Conservation (phyloP, 2,329 filamentous ascomycete genomes). For the Beauveria varroae region DNA sequence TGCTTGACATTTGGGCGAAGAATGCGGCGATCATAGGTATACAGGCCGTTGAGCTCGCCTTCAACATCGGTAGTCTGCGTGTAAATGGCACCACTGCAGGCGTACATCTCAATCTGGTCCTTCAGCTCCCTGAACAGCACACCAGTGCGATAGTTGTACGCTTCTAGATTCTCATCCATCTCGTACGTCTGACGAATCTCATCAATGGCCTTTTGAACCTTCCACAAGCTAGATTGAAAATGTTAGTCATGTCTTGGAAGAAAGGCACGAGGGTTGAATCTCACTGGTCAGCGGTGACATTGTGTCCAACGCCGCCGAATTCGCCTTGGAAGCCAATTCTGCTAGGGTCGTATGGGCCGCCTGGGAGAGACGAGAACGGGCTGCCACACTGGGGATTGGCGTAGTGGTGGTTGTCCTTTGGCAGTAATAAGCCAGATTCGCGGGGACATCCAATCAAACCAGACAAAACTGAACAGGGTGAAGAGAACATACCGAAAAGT, state of each 20-base stretch:
- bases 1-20: conserved; percentile 47
- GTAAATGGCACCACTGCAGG: conserved; percentile 62
- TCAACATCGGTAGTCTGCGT: conserved; percentile 71
- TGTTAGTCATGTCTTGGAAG: not conserved
- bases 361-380: conserved; percentile 54
- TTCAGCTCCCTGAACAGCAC: conserved; percentile 53
- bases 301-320: conserved; percentile 62
- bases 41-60: conserved; percentile 64
- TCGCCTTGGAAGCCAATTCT: conserved; percentile 65
- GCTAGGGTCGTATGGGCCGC: conserved; percentile 46
- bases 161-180: conserved; percentile 46
- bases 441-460: too few relatives aligned
- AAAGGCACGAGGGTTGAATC: conserved; percentile 12
- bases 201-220: conserved; percentile 49
- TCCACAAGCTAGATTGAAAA: conserved; percentile 48
- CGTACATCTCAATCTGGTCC: conserved; percentile 51
- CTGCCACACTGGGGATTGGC: conserved; percentile 63
- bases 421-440: not conserved
- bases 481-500: conserved; percentile 41
- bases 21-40: conserved; percentile 60
- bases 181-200: conserved; percentile 62
- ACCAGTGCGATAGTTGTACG: conserved; percentile 61
- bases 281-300: conserved; percentile 54
- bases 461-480: not conserved
- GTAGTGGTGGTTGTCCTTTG: conserved; percentile 63